A percentile compares a stretch with the other conserved stretches of the same genome.
Conservation (phyloP, 345 rosid species). For the Cardamine chenopodiifolia region DNA sequence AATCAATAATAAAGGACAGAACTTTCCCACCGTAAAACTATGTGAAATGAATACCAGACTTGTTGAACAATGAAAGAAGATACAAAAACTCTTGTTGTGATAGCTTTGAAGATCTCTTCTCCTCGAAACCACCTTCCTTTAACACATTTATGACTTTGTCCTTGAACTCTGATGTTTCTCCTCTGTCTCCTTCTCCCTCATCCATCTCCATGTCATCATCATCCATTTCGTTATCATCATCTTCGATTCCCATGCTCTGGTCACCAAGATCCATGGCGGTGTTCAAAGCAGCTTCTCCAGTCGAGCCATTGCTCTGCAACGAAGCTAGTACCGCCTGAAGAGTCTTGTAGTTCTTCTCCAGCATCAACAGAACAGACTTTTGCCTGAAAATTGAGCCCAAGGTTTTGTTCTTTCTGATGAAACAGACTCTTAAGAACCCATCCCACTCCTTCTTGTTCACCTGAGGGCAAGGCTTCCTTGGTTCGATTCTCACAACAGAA, state of each 20-base stretch:
- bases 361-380: slow-evolving; percentile 61
- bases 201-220: slow-evolving; percentile 54
- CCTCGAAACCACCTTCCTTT: slow-evolving; percentile 68
- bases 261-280: slow-evolving; percentile 40
- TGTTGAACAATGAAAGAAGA: slow-evolving; percentile 79
- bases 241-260: slow-evolving; percentile 56
- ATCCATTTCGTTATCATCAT: slow-evolving; percentile 41
- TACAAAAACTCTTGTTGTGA: slow-evolving; percentile 80
- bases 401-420: slow-evolving; percentile 88
- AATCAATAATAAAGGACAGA: slow-evolving; percentile 3
- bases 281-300: slow-evolving; percentile 32
- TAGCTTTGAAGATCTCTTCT: slow-evolving; percentile 78
- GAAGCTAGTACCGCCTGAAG: slow-evolving; percentile 60
- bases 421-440: slow-evolving; percentile 81
- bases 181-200: slow-evolving; percentile 51
- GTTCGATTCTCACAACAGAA: slow-evolving; percentile 90
- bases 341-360: slow-evolving; percentile 86
- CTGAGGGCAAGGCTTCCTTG: slow-evolving; percentile 68
- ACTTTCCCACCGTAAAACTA: slow-evolving; percentile 35
- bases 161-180: slow-evolving; percentile 67
- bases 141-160: slow-evolving; percentile 62
- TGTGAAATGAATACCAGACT: slow-evolving; percentile 80
- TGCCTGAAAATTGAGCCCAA: slow-evolving; percentile 77
- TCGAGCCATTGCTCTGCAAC: slow-evolving; percentile 31
- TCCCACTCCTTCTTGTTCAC: slow-evolving; percentile 85